Evolutionary conservation across 805 yeast species (phyloP), one percentile per base, ranked within the genome.

Genomic region (Isabelozyma rhagii): DNA sequence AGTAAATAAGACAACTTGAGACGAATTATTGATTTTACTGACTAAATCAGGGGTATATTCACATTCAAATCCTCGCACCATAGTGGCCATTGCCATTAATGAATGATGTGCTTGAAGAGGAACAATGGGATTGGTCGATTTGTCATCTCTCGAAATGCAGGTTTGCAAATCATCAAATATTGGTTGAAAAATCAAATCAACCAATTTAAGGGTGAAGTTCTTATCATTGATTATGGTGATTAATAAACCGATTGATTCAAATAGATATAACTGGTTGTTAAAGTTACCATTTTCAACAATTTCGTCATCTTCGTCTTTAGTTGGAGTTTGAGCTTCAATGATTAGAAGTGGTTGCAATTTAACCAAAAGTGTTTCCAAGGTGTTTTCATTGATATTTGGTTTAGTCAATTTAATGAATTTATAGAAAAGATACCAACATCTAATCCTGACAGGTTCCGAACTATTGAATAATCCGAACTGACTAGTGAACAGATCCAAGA

Each of bases 361-460:
- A 45, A 77, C 66, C 29, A 92, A 77, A 34, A 87, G 75, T 53
- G 79, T 82, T 40, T 79, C 84, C 38, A 66, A 63, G 6, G 48
- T 47, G 41, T 55, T 62, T 29, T 84, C 78, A 40, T 84, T 68
- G 45, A 79, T 71, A 7, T 55, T 52, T 38, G 91, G 90, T 61
- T 84, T 86, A 1, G 93, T 85, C 44, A 86, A 72, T 62, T 87
- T 89, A 52, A 91, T 78, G 60, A 92, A 88, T 64, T 96, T 80
- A 60, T 85, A 85, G 58, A 93, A 89, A 54, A 92, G 73, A 64
- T 89, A 93, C 97, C 98, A 94, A 41, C 96, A 79, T 64, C 97
- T 83, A 49, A 82, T 76, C 59, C 91, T 83, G 4, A 92, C 97
- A 53, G 83, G 86, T 50, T 80, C 86, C 55, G 79, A 76, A 5